A percentile compares a stretch with the other conserved stretches of the same genome.
phyloP scores from a whole-genome alignment of 1,284 basidiomycete species.

The Ceratobasidium sp. region DNA sequence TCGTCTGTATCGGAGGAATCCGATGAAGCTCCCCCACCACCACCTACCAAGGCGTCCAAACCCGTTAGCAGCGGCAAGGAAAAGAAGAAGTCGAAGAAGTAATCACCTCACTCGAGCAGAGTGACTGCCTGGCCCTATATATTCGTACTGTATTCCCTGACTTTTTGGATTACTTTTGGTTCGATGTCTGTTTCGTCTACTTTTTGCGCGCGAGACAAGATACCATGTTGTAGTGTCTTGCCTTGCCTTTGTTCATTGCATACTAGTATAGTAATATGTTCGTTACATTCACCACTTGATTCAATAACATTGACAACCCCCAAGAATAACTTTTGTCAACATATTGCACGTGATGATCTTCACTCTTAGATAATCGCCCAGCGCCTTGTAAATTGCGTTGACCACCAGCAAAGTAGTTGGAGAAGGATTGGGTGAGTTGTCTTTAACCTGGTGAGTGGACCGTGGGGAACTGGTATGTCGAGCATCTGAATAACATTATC shows the following conservation, averaged over 20 bases:
- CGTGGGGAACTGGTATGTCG: background rate
- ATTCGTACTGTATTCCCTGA: slow-evolving; percentile 36
- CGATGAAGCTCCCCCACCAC: background rate
- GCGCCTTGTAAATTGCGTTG: slow-evolving; percentile 26
- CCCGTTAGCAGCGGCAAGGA: slow-evolving; percentile 9
- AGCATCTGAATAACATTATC: background rate
- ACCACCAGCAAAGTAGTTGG: too few relatives aligned
- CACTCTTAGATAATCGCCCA: slow-evolving; percentile 9
- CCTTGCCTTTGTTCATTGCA: slow-evolving; percentile 10
- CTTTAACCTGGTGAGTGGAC: background rate
- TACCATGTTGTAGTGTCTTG: background rate
- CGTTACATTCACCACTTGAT: background rate
- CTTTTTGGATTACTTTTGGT: background rate
- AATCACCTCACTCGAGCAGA: background rate
- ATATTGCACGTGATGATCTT: slow-evolving; percentile 20
- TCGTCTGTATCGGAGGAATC: slow-evolving; percentile 9
- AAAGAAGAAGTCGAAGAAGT: slow-evolving; percentile 34
- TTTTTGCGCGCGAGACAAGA: background rate
- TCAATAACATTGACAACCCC: background rate
- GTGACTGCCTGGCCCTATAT: slow-evolving; percentile 13
- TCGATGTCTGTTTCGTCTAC: slow-evolving; percentile 25
- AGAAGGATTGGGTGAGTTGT: background rate
- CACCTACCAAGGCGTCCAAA: background rate
- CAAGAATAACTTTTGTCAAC: background rate
- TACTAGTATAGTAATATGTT: slow-evolving; percentile 5